Conservation (phyloP, 345 rosid genomes). For the Capsella bursapastoris region DNA sequence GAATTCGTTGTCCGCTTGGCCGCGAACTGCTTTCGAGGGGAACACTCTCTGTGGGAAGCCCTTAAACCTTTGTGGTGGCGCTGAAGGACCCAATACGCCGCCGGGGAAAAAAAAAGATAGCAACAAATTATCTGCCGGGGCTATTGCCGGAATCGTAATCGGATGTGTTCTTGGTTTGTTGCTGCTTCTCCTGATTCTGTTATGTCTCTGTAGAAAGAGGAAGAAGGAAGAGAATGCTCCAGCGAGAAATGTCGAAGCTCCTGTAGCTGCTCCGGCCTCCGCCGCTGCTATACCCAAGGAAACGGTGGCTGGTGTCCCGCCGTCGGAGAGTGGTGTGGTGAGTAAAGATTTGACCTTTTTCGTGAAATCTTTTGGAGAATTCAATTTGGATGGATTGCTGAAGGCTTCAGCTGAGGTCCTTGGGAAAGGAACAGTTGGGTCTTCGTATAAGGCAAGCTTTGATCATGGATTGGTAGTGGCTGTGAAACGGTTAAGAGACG, state of each 20-base stretch:
- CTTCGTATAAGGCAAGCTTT: slow-evolving; percentile 86
- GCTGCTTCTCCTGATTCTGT: slow-evolving; percentile 51
- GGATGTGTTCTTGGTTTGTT: slow-evolving; percentile 58
- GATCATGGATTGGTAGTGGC: slow-evolving; percentile 71
- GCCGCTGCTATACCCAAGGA: slow-evolving; percentile 43
- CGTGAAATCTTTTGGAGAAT: slow-evolving; percentile 59
- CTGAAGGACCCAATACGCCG: slow-evolving; percentile 14
- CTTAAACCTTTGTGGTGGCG: not conserved
- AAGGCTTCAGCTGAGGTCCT: slow-evolving; percentile 94
- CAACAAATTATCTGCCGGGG: slow-evolving; percentile 59
- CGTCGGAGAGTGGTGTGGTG: slow-evolving; percentile 44
- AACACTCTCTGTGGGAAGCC: slow-evolving; percentile 82
- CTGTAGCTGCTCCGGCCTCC: slow-evolving; percentile 42
- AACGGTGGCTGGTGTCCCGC: slow-evolving; percentile 18
- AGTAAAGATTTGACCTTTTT: slow-evolving; percentile 64
- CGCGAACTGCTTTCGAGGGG: slow-evolving; percentile 56
- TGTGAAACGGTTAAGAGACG: slow-evolving; percentile 90
- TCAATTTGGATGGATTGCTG: slow-evolving; percentile 85
- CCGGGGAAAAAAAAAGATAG: slow-evolving; percentile 24
- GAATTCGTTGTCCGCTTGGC: slow-evolving; percentile 40
- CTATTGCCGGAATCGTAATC: slow-evolving; percentile 73
- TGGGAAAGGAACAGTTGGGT: slow-evolving; percentile 92
- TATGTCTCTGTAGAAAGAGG: slow-evolving; percentile 54
- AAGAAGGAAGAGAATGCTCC: slow-evolving; percentile 40
- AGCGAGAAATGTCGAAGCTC: slow-evolving; percentile 44